Evolutionary conservation across 129 eudicot species (phyloP).

Genomic region (Heracleum sosnowskyi): DNA sequence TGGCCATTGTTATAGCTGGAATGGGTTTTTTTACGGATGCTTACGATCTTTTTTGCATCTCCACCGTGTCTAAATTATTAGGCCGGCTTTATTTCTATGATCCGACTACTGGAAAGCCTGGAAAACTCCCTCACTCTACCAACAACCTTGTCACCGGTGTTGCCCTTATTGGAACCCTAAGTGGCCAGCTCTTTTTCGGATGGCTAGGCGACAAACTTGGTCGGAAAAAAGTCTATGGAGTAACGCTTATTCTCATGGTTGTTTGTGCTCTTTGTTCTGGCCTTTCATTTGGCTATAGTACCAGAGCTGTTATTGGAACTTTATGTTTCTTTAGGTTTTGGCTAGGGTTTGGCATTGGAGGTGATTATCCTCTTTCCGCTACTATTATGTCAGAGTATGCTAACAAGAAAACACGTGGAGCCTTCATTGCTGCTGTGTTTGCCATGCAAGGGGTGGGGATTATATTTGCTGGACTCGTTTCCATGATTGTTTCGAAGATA

Average conservation of each 20-base stretch:
- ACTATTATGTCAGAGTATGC: slow-evolving; percentile 74
- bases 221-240: slow-evolving; percentile 50
- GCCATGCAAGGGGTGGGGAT: slow-evolving; percentile 76
- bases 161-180: slow-evolving; percentile 48
- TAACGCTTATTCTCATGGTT: slow-evolving; percentile 43
- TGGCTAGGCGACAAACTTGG: slow-evolving; percentile 64
- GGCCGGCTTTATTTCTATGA: slow-evolving; percentile 53
- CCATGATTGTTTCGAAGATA: slow-evolving; percentile 29
- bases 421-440: slow-evolving; percentile 54
- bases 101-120: slow-evolving; percentile 16
- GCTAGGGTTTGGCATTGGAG: slow-evolving; percentile 70
- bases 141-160: slow-evolving; percentile 42
- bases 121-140: slow-evolving; percentile 36
- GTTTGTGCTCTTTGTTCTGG: slow-evolving; percentile 51
- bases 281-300: slow-evolving; percentile 35
- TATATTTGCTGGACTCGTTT: slow-evolving; percentile 48
- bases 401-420: slow-evolving; percentile 46
- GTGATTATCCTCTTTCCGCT: slow-evolving; percentile 64
- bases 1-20: slow-evolving; percentile 56
- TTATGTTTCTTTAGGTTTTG: slow-evolving; percentile 60
- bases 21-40: slow-evolving; percentile 76
- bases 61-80: slow-evolving; percentile 43
- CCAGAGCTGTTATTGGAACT: slow-evolving; percentile 38
- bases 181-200: slow-evolving; percentile 51
- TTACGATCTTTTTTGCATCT: slow-evolving; percentile 49